Base-by-base conservation (phyloP, 192 early-diverging fungal species). In the Coemansia sp. region DNA sequence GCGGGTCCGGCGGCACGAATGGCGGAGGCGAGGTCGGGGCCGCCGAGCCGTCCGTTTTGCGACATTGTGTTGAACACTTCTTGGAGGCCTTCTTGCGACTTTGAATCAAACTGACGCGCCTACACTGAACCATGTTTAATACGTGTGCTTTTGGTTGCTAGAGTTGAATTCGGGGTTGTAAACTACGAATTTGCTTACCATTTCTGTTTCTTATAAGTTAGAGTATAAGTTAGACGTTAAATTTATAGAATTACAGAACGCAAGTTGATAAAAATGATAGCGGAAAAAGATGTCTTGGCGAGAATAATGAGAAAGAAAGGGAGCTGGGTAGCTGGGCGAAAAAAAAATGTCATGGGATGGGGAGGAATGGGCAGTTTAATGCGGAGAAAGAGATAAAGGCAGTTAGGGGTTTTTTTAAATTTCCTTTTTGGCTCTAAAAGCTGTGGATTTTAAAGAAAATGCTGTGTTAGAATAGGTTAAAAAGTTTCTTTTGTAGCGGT, bases 1-100 rank as follows among this genome's bases (percentile, higher is more conserved):
- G 26, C 52, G 2, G 23, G 21, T 2, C 52, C 52, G 3, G 22
- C 26, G 12, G 52, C 52, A n/a, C 52, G 52, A 2, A 54, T 23
- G 22, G 26, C 23, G 12, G 52, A 15, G 9, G 26, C 11, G 2
- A 54, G 52, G 23, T 54, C 26, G 52, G 52, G 22, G 10, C 52
- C 52, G 12, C 23, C 22, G 2, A 23, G 20, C 11, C 22, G 20
- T 14, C 52, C 52, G 52, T 54, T 28, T n/a, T 28, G 25, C 52
- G 52, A 54, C 52, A 28, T 54, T n/a, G 52, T 54, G 26, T 28
- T 23, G 52, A 54, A 54, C 20, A 28, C 15, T 12, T 54, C 52
- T 22, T 54, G 6, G 1, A 54, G 9, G 1, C 23, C 52, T 51
- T 51, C 49, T 51, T 51, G 49, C 15, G 49, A 14, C 17, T 51